A percentile compares a stretch with the other conserved stretches of the same genome.
phyloP scores from a whole-genome alignment of 805 yeast species.

The Lipomyces chichibuensis region DNA sequence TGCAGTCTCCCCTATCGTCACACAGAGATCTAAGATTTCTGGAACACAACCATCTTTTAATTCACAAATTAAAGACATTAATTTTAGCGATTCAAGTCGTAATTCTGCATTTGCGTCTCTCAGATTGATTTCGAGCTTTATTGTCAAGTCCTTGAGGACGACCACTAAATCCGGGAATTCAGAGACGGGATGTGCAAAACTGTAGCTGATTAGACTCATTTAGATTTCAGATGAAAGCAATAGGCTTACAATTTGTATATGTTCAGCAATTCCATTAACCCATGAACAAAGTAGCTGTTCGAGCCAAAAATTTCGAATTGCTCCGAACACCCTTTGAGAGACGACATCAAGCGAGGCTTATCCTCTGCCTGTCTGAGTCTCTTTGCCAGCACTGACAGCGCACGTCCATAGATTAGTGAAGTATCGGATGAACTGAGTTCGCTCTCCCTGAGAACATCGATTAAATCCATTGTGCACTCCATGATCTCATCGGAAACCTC shows the following conservation, averaged over 20 bases:
- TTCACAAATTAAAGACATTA: slow-evolving; percentile 47
- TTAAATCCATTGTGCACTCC: slow-evolving; percentile 1
- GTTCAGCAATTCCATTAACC: background rate
- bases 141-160: background rate
- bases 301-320: slow-evolving; percentile 5
- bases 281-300: slow-evolving; percentile 6
- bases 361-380: background rate
- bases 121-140: slow-evolving; percentile 6
- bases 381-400: slow-evolving; percentile 14
- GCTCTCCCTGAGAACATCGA: background rate
- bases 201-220: background rate
- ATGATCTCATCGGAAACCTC: slow-evolving; percentile 4
- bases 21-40: slow-evolving; percentile 53
- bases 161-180: background rate
- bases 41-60: slow-evolving; percentile 44
- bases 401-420: slow-evolving; percentile 9
- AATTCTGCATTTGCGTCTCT: slow-evolving; percentile 8
- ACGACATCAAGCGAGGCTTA: background rate
- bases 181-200: background rate
- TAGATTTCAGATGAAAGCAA: background rate
- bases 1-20: slow-evolving; percentile 72
- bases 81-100: slow-evolving; percentile 24
- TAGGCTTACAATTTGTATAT: background rate
- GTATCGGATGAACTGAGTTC: background rate
- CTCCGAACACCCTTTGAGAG: background rate